Base-by-base conservation (phyloP, 1,139 yeast genomes). In the Scheffersomyces quercinus region DNA sequence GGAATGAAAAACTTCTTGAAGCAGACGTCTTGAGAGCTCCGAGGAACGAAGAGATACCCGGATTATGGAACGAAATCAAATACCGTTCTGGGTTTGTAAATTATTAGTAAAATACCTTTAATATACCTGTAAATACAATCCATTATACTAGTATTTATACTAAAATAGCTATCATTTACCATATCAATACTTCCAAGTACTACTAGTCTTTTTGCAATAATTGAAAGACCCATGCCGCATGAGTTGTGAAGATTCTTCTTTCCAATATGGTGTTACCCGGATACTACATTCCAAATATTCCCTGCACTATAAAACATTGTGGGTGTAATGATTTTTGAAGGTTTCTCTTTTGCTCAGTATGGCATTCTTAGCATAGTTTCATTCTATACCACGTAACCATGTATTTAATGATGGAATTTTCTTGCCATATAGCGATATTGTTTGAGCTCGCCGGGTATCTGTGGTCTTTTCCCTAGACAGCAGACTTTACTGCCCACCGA, bases 301-400 rank as follows among this genome's bases (percentile, higher is more conserved):
- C 7, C 8, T 1, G 3, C 26, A 20, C 26, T 20, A 20, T 20
- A 20, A 20, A 20, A 20, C 9, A 6, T 3, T 20, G 8, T 20
- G 9, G 26, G 5, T 20, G 26, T 20, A 8, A 20, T 20, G 26
- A 20, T 3, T 20, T 20, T 20, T 6, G 7, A 20, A 20, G 26
- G 6, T 20, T 20, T 20, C 26, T 32, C 29, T 37, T 7, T 9
- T 40, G 43, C 40, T 39, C 43, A 14, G 28, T 16, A 8, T 67
- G 75, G 74, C 75, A 70, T 64, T 59, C 53, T 68, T 56, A 68
- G 77, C 77, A 73, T 73, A 73, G 78, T 73, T 73, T 73, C 78
- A 70, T 69, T 62, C 51, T 56, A 58, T 65, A 64, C 69, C 38
- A 33, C 45, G 34, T 38, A 36, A 41, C 60, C 56, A 58, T 69